phyloP scores from a whole-genome alignment of 1,284 basidiomycete species.

The Tremellales sp. region DNA sequence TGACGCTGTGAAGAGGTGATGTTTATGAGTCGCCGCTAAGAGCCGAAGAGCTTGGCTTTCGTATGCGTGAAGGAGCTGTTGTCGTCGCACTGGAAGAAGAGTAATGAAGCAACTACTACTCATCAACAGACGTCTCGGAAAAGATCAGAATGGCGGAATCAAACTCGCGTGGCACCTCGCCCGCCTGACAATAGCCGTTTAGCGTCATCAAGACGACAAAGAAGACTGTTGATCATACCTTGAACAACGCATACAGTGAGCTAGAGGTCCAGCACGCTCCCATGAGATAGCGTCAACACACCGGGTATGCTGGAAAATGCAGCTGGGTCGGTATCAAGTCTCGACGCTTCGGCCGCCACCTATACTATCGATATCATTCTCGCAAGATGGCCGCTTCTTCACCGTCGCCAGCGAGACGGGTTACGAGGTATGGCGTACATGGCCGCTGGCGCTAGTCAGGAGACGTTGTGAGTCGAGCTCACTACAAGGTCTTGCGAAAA shows the following conservation, averaged over 20 bases:
- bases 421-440: slow-evolving; percentile 78
- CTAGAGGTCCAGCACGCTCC: neutral
- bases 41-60: too few species aligned
- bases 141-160: neutral
- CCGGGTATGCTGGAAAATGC: slow-evolving; percentile 68
- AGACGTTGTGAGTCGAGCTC: slow-evolving; percentile 71
- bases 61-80: too few species aligned
- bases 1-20: neutral
- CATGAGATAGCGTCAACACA: neutral
- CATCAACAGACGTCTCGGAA: neutral
- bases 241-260: neutral
- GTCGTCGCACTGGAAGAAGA: neutral
- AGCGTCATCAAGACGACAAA: neutral
- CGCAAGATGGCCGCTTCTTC: slow-evolving; percentile 73
- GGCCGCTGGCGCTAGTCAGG: slow-evolving; percentile 70
- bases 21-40: too few species aligned
- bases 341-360: slow-evolving; percentile 70
- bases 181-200: neutral
- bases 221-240: neutral
- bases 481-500: too few species aligned
- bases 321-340: slow-evolving; percentile 81
- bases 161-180: neutral
- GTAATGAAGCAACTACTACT: neutral
- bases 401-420: slow-evolving; percentile 75
- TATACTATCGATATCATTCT: slow-evolving; percentile 72